phyloP scores from a whole-genome alignment of 2,329 filamentous ascomycete species.

The Penicillium sp. region DNA sequence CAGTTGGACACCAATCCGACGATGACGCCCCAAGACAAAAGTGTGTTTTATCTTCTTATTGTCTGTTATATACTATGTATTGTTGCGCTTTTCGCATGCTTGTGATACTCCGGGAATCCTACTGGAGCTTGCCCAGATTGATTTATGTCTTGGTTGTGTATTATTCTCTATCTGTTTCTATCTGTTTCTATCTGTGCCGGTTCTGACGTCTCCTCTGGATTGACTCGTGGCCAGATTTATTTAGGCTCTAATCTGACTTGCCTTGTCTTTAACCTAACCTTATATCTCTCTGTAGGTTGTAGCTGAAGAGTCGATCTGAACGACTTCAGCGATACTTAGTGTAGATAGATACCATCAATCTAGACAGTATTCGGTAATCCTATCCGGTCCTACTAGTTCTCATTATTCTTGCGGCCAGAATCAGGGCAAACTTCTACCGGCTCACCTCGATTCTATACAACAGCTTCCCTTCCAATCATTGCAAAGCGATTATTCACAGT shows the following conservation, averaged over 20 bases:
- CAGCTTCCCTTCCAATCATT: too few species aligned
- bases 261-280: background rate
- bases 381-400: too few species aligned
- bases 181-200: constrained; percentile 28
- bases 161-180: constrained; percentile 1
- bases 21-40: constrained; percentile 27
- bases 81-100: constrained; percentile 12
- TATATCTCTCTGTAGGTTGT: too few species aligned
- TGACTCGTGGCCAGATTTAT: constrained; percentile 47
- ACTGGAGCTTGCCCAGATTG: background rate
- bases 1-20: constrained; percentile 19
- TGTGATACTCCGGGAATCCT: constrained; percentile 4
- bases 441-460: too few species aligned
- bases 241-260: constrained; percentile 3
- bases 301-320: too few species aligned
- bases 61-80: constrained; percentile 8
- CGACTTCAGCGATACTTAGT: too few species aligned
- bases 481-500: too few species aligned
- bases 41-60: constrained; percentile 19
- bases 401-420: too few species aligned
- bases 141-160: constrained; percentile 2
- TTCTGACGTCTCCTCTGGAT: constrained; percentile 52
- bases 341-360: too few species aligned
- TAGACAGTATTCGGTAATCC: too few species aligned
- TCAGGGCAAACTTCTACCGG: too few species aligned